Base-by-base conservation (phyloP, 495 filamentous ascomycete species). In the Podospora conica region DNA sequence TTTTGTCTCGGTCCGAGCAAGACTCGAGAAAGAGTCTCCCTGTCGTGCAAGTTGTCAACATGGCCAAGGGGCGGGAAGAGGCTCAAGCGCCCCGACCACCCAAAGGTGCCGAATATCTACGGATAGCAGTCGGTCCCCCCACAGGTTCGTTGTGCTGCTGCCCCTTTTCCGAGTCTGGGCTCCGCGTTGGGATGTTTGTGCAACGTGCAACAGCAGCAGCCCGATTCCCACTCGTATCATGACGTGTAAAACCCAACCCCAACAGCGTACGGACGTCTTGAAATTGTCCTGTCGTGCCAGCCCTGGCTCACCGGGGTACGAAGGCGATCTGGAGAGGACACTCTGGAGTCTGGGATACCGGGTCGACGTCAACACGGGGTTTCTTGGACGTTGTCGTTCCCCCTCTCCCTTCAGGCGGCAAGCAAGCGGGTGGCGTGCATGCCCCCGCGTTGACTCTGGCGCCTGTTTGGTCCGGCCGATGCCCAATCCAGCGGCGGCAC, bases 401-500 rank as follows among this genome's bases (percentile, higher is more conserved):
- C 5, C 40, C 33, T 18, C 40, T 48, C 40, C 40, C 40, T 48
- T 18, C 6, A 6, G 29, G 64, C 58, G 53, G 58, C 48, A 61
- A 61, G 27, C 48, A 60, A 60, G 31, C 65, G 65, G 65, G 65
- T 61, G 54, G 65, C 65, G 53, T 58, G 65, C 59, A 61, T 62
- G 27, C 59, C 58, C 65, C 58, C 25, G 33, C 60, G 53, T 62
- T 21, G n/a, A 23, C 22, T 28, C 53, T n/a, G 62, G 22, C n/a
- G 21, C 21, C 53, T 64, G 62, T 40, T 64, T 64, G 62, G 54
- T 40, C 28, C 21, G 28, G 53, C 21, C 23, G 48, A 33, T 20
- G 64, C 28, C 66, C 60, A 53, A 63, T 54, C 31, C 53, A 18
- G 55, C 22, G 20, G 25, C 21, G 28, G 40, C 20, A 40, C 48